A percentile compares a stretch with the other conserved stretches of the same genome.
These are phyloP conservation scores for Cercospora canescens DNA, from an alignment of 2,329 filamentous ascomycete genomes.

Conservation along the genomic window DNA sequence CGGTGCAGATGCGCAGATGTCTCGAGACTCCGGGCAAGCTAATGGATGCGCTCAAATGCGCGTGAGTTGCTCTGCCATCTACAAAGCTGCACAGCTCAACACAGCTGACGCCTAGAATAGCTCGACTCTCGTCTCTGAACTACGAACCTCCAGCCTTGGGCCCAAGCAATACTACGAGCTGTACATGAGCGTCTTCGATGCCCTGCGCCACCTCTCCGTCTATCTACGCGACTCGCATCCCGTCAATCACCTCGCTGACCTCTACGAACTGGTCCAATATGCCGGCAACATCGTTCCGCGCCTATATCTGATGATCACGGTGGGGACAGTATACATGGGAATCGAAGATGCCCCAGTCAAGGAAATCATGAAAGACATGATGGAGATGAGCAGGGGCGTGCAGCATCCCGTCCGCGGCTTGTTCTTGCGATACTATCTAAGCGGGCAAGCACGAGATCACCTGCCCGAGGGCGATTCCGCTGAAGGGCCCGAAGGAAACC, in stretches of 20 bases:
- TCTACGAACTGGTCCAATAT: conserved; percentile 98
- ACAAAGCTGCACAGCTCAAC: conserved; percentile 27
- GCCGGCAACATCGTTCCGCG: conserved; percentile 96
- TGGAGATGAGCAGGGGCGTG: conserved; percentile 99
- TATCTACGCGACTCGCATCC: conserved; percentile 97
- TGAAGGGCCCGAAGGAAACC: conserved; percentile 90
- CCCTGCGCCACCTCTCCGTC: conserved; percentile 90
- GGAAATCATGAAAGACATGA: conserved; percentile 99
- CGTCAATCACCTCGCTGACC: conserved; percentile 93
- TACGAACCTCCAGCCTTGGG: conserved; percentile 94
- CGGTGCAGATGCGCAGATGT: conserved; percentile 94
- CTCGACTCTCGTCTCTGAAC: conserved; percentile 96
- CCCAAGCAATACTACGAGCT: conserved; percentile 99
- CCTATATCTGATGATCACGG: conserved; percentile 98
- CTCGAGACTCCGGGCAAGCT: conserved; percentile 96
- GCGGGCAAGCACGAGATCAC: conserved; percentile 88
- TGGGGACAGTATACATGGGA: conserved; percentile 98
- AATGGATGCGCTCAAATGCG: conserved; percentile 99
- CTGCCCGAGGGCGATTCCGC: conserved; percentile 72
- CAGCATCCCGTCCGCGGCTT: conserved; percentile 95
- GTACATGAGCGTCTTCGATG: conserved; percentile 99
- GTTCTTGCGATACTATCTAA: conserved; percentile 94
- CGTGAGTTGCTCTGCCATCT: conserved; percentile 61
- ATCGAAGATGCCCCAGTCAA: conserved; percentile 98
- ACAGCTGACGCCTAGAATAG: conserved; percentile 50